A percentile compares a stretch with the other conserved stretches of the same genome.
phyloP scores from a whole-genome alignment of 1,284 basidiomycete genomes.

The Coniferiporia weirii region DNA sequence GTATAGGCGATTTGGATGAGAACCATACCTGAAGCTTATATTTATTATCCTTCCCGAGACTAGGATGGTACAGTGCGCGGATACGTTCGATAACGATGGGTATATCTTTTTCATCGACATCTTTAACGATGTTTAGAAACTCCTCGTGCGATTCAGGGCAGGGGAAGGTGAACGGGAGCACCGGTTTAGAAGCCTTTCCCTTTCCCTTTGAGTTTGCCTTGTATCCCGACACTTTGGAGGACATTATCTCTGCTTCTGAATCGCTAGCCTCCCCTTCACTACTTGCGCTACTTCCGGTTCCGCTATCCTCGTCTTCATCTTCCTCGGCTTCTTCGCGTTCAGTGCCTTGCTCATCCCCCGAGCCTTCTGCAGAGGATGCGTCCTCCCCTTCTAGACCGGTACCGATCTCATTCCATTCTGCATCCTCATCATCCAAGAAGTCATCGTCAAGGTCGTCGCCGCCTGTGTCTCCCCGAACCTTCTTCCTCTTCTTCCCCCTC shows the following conservation, averaged over 20 bases:
- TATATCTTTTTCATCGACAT: constrained; percentile 66
- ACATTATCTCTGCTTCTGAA: constrained; percentile 28
- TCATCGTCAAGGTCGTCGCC: constrained; percentile 94
- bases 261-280: constrained; percentile 26
- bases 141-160: constrained; percentile 87
- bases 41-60: constrained; percentile 88
- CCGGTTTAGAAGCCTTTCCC: constrained; percentile 33
- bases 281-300: constrained; percentile 22
- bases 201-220: constrained; percentile 19
- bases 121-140: constrained; percentile 77
- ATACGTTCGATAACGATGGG: constrained; percentile 88
- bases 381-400: constrained; percentile 41
- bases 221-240: constrained; percentile 13
- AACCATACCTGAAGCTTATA: constrained; percentile 74
- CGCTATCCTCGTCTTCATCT: constrained; percentile 26
- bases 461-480: constrained; percentile 44
- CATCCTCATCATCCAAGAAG: constrained; percentile 54
- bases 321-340: constrained; percentile 32
- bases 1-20: constrained; percentile 1
- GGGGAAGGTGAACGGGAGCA: constrained; percentile 89
- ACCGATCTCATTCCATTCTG: constrained; percentile 42
- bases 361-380: constrained; percentile 18
- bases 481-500: constrained; percentile 36
- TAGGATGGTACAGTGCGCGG: constrained; percentile 86
- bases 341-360: constrained; percentile 26